A percentile compares a stretch with the other conserved stretches of the same genome.
phyloP scores from a whole-genome alignment of 2,329 filamentous ascomycete species.

The Fusarium sterilihyphosum region DNA sequence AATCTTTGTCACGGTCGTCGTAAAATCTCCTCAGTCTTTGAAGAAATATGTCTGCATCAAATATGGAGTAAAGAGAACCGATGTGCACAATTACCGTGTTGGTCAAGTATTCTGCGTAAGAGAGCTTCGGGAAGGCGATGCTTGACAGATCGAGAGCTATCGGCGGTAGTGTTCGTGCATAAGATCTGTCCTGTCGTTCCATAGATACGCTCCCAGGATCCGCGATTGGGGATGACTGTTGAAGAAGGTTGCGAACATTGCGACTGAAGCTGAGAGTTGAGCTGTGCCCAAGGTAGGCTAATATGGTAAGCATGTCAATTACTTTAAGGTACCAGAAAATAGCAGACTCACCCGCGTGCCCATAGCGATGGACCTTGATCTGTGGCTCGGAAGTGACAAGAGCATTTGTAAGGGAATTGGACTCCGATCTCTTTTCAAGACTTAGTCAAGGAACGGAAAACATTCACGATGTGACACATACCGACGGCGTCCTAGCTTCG shows the following conservation, averaged over 20 bases:
- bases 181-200: constrained; percentile 29
- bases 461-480: background rate
- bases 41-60: constrained; percentile 21
- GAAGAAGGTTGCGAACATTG: constrained; percentile 34
- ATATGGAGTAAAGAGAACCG: constrained; percentile 28
- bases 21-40: constrained; percentile 20
- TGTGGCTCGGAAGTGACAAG: constrained; percentile 31
- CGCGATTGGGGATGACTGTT: constrained; percentile 13
- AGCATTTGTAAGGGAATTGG: constrained; percentile 24
- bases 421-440: background rate
- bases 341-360: constrained; percentile 22
- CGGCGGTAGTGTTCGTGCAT: constrained; percentile 15
- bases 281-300: constrained; percentile 35
- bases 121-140: constrained; percentile 25
- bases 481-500: background rate
- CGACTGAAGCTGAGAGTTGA: constrained; percentile 34
- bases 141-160: constrained; percentile 23
- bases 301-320: background rate
- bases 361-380: constrained; percentile 33
- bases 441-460: background rate
- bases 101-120: constrained; percentile 31
- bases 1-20: background rate
- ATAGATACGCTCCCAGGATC: constrained; percentile 24
- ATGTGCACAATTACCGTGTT: constrained; percentile 30
- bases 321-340: no score